Evolutionary conservation across 2,329 filamentous ascomycete species (phyloP), one percentile per base, ranked within the genome.

Genomic region (Cercospora sojina): DNA sequence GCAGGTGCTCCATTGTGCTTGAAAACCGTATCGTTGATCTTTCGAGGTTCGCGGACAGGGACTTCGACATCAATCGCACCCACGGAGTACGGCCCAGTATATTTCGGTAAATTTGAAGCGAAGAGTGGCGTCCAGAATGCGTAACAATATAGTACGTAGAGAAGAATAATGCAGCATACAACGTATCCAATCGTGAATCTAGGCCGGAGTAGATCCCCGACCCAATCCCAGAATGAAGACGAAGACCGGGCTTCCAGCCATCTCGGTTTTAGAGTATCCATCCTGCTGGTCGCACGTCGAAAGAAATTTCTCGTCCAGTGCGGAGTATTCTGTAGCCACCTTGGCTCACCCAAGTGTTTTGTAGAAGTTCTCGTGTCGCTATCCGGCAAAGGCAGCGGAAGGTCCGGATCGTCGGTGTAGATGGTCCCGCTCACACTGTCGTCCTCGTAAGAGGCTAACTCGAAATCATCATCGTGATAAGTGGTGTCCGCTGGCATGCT

Each of bases 21-120:
- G 60, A 80, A 73, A 23, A 74, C 69, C 5, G 74, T 76, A 23
- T 77, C 73, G 63, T 74, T 73, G 1, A 81, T 72, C 16, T 75
- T 71, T 29, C 73, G 73, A 10, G 78, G 74, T 38, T 72, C 77
- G 5, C 38, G n/a, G 1, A 72, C 64, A 0, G 70, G 70, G 2
- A 70, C 65, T 68, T 82, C 80, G 27, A 82, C 59, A 67, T 82
- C 80, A 20, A 81, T 70, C 4, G 78, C 74, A 2, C 80, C 80
- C 12, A 82, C 79, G 43, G 77, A 74, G 69, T 80, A 75, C 3
- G 74, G 74, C 20, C 80, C 80, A 3, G 78, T 79, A 57, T 81
- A 81, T 38, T 73, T 68, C 41, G 80, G 80, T 27, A 81, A 73
- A 16, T 77, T 77, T 5, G 76, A 70, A 25, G 76, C 78, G 23